These are phyloP conservation scores for Colletotrichum magnum DNA, from an alignment of 2,329 filamentous ascomycete species.

Conservation along the genomic window DNA sequence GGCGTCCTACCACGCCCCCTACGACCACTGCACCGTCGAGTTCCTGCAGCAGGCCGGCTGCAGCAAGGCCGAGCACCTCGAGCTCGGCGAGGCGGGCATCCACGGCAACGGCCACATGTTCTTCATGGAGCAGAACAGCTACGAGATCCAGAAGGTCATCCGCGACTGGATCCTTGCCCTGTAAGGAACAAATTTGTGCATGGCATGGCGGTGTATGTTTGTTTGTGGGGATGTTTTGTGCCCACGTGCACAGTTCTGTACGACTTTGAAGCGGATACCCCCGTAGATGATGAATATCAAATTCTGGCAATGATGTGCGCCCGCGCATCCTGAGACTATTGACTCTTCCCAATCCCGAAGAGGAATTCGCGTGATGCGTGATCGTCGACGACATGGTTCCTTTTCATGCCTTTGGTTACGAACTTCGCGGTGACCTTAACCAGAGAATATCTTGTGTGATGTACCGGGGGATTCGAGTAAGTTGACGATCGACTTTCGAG, in stretches of 20 bases:
- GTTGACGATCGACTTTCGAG: neutral
- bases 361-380: neutral
- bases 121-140: conserved; percentile 64
- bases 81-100: conserved; percentile 55
- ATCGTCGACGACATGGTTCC: neutral
- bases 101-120: conserved; percentile 63
- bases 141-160: conserved; percentile 50
- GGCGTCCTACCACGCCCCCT: conserved; percentile 61
- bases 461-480: neutral
- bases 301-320: conserved; percentile 22
- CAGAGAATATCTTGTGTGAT: neutral
- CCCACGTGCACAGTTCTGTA: conserved; percentile 12
- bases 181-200: conserved; percentile 2
- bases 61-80: conserved; percentile 50
- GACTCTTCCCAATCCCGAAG: neutral
- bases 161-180: conserved; percentile 44
- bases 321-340: neutral
- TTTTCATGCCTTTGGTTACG: neutral
- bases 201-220: neutral
- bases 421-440: neutral
- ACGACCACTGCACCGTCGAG: conserved; percentile 59
- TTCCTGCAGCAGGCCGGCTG: conserved; percentile 61
- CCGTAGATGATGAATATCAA: conserved; percentile 30
- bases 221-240: neutral
- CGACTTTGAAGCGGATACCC: conserved; percentile 29